phyloP scores from a whole-genome alignment of 2,329 filamentous ascomycete species.

The Colletotrichum musicola region DNA sequence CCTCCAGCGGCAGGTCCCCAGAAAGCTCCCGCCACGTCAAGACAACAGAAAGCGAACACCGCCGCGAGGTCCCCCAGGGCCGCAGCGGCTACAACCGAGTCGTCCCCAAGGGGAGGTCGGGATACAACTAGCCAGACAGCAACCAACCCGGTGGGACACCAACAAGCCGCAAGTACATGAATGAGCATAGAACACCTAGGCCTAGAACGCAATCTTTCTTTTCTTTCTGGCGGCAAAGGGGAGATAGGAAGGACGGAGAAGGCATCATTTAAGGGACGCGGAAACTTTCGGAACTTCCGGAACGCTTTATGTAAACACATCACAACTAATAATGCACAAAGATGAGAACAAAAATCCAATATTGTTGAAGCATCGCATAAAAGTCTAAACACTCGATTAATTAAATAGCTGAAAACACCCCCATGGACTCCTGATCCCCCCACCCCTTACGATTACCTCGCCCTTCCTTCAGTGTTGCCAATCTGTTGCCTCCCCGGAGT shows the following conservation, averaged over 20 bases:
- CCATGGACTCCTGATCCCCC: background rate
- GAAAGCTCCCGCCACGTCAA: conserved; percentile 15
- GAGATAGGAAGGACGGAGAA: too few relatives aligned
- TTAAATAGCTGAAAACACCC: too few relatives aligned
- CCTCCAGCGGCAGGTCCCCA: background rate
- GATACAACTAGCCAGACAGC: conserved; percentile 17
- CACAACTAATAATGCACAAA: too few relatives aligned
- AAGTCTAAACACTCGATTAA: too few relatives aligned
- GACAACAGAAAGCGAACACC: background rate
- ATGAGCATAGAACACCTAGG: too few relatives aligned
- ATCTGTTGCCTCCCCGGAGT: background rate
- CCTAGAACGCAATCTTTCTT: too few relatives aligned
- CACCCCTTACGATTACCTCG: background rate
- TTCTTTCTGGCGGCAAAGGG: too few relatives aligned
- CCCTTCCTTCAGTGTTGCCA: background rate
- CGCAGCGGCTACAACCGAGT: conserved; percentile 33
- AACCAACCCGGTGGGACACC: background rate
- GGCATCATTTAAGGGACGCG: too few relatives aligned
- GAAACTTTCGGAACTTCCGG: too few relatives aligned
- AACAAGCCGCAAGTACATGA: background rate
- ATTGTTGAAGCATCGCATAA: too few relatives aligned
- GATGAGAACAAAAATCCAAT: too few relatives aligned
- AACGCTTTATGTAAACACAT: too few relatives aligned
- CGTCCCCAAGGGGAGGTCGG: conserved; percentile 24
- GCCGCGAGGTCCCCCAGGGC: conserved; percentile 13